Conservation (phyloP, 1,284 basidiomycete genomes). For the Takashimella koratensis region DNA sequence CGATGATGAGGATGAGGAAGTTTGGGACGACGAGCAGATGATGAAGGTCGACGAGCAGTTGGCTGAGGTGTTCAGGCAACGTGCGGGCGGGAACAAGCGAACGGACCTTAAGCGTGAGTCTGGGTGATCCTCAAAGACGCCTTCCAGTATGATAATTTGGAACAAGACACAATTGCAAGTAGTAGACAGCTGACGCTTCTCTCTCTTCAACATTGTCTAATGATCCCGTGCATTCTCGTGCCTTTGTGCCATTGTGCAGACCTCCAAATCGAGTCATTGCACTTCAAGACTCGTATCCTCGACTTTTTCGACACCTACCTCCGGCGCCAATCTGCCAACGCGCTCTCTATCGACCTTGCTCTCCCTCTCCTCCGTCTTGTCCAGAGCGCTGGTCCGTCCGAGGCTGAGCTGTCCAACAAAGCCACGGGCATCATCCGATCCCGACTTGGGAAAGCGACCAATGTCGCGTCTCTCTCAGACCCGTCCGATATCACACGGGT, state of each 20-base stretch:
- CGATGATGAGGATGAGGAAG: conserved; percentile 59
- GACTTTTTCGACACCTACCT: conserved; percentile 84
- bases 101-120: conserved; percentile 38
- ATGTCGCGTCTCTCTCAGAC: conserved; percentile 40
- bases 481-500: conserved; percentile 52
- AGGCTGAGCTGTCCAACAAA: conserved; percentile 80
- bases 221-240: too few relatives aligned
- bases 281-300: conserved; percentile 92
- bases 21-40: conserved; percentile 97
- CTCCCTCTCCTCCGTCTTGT: conserved; percentile 72
- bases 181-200: too few relatives aligned
- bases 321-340: conserved; percentile 67
- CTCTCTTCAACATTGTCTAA: not conserved
- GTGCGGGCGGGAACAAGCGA: conserved; percentile 55
- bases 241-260: too few relatives aligned
- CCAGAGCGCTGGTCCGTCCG: conserved; percentile 63
- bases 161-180: not conserved
- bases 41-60: conserved; percentile 91
- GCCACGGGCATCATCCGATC: conserved; percentile 71
- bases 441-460: conserved; percentile 71
- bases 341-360: conserved; percentile 65
- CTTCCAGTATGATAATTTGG: too few relatives aligned
- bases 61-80: conserved; percentile 75
- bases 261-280: conserved; percentile 63
- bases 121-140: conserved; percentile 48